Conservation (phyloP, 2,329 filamentous ascomycete genomes). For the Phyllosticta citrichinensis region DNA sequence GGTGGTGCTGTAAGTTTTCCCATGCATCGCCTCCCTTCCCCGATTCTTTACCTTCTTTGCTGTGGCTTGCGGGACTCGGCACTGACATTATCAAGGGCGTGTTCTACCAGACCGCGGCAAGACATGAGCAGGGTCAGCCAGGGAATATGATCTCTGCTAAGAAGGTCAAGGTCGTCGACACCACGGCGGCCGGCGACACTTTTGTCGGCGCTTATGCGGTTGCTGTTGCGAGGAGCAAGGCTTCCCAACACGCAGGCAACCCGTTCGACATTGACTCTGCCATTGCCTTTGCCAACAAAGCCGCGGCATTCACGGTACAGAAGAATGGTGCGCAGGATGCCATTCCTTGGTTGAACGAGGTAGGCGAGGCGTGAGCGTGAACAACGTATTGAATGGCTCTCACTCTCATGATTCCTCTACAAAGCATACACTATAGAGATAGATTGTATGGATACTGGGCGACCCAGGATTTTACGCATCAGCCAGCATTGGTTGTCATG, state of each 20-base stretch:
- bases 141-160: constrained; percentile 48
- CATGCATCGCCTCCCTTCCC: no score
- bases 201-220: constrained; percentile 85
- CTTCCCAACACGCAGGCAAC: constrained; percentile 14
- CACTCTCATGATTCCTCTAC: neutral
- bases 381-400: neutral
- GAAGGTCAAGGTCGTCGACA: constrained; percentile 75
- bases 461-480: neutral
- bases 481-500: neutral
- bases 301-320: constrained; percentile 57
- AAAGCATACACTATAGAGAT: neutral
- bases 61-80: constrained; percentile 17
- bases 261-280: constrained; percentile 46
- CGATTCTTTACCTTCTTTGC: neutral
- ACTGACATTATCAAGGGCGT: constrained; percentile 20
- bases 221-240: constrained; percentile 43
- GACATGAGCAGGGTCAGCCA: constrained; percentile 32
- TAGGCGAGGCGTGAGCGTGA: constrained; percentile 20
- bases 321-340: constrained; percentile 54
- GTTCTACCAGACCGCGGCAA: constrained; percentile 34
- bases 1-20: constrained; percentile 54
- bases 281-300: constrained; percentile 50
- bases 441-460: neutral
- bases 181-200: constrained; percentile 87
- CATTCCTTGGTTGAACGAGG: constrained; percentile 55